Evolutionary conservation across 441 rosid species (phyloP), one percentile per base, ranked within the genome.

Genomic region (Mallotus japonicus): DNA sequence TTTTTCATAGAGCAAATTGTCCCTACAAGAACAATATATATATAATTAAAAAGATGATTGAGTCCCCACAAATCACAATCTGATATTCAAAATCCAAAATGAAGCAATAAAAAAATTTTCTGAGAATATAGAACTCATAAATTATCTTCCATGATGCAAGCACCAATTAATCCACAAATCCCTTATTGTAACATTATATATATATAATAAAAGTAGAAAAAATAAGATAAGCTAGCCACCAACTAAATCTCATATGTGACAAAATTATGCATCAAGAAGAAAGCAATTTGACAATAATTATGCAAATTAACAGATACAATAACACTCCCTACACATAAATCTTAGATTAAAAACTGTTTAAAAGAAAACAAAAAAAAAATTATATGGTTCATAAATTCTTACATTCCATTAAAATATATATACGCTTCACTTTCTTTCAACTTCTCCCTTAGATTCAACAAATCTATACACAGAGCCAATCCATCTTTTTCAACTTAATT

Each of bases 221-320:
- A 66, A 77, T 69, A 76, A 61, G 56, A 75, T 78, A 75, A 72
- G 80, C 75, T 57, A 84, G 80, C 85, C 74, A 88, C 87, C 88
- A 76, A 82, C 87, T 76, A 62, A 82, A 82, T 82, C 83, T 73
- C 79, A 72, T 40, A 75, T 72, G 57, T 80, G 80, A 81, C 78
- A 63, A 70, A 70, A 69, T 70, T 24, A 60, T 73, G 12, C n/a
- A 64, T 76, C 60, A 71, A 32, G 32, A 58, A 19, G 47, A 16
- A 65, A 73, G 57, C 75, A 65, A 67, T 34, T 66, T 32, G 62
- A 72, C 70, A 69, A 70, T 62, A 50, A 51, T 73, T 24, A 55
- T 61, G 42, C 19, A 32, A 62, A 28, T 28, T 28, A 75, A 73
- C 62, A 58, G 6, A 54, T 10, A 14, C 42, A 12, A 15, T 28